Percentiles rank a stretch among this genome's conserved stretches.
These are phyloP conservation scores for Colletotrichum sp. DNA, from an alignment of 2,329 filamentous ascomycete genomes.

Conservation along the genomic window DNA sequence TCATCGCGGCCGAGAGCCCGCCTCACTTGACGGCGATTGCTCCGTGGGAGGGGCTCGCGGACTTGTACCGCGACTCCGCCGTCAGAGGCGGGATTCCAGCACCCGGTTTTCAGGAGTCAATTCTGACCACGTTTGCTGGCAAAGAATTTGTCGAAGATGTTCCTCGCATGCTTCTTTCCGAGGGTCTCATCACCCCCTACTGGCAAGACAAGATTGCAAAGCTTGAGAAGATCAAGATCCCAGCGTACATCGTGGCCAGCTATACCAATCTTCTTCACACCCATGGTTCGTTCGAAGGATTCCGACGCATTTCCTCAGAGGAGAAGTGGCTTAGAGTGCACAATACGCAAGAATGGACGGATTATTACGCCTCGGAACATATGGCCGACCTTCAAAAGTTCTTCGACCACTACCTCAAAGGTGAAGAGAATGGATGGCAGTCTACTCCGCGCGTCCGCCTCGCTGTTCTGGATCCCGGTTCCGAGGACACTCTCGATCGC, in stretches of 20 bases:
- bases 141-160: not conserved
- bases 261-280: not conserved
- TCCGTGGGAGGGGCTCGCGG: not conserved
- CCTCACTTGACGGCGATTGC: not conserved
- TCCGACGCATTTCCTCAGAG: not conserved
- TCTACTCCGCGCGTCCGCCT: slow-evolving; percentile 47
- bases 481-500: not conserved
- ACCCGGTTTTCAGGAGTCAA: not conserved
- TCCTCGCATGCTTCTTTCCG: not conserved
- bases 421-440: slow-evolving; percentile 48
- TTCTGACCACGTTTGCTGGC: not conserved
- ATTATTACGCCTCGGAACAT: not conserved
- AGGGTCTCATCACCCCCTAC: not conserved
- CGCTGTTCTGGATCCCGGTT: not conserved
- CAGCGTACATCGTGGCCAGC: not conserved
- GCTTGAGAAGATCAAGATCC: not conserved
- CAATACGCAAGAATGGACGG: not conserved
- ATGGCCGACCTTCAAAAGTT: not conserved
- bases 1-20: not conserved
- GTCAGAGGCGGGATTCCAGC: not conserved
- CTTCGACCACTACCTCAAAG: slow-evolving; percentile 48
- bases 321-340: not conserved
- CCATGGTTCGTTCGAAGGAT: not conserved
- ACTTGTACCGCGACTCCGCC: not conserved
- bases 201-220: not conserved